phyloP scores from a whole-genome alignment of 1,284 basidiomycete genomes.

The Sporisorium exsertum region DNA sequence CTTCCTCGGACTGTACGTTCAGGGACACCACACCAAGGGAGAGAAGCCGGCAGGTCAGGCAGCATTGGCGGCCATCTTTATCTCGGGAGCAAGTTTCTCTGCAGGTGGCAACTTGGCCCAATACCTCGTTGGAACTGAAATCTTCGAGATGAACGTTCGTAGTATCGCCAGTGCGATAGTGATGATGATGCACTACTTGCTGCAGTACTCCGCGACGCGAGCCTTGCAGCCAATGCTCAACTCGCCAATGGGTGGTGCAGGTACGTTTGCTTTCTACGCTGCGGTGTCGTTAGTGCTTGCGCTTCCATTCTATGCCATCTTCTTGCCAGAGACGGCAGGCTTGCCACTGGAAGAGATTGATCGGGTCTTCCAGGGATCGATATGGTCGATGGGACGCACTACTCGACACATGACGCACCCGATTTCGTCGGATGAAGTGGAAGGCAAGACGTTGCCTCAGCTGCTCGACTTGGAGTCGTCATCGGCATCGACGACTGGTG shows the following conservation, averaged over 20 bases:
- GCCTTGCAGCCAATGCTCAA: constrained; percentile 40
- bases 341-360: constrained; percentile 36
- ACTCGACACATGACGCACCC: constrained; percentile 1
- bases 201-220: constrained; percentile 25
- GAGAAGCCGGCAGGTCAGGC: constrained; percentile 26
- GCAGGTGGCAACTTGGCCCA: constrained; percentile 41
- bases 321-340: constrained; percentile 38
- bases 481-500: neutral
- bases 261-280: constrained; percentile 33
- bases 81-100: constrained; percentile 29
- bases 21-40: constrained; percentile 21
- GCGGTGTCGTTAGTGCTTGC: constrained; percentile 24
- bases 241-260: constrained; percentile 25
- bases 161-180: constrained; percentile 22
- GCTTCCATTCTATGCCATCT: constrained; percentile 35
- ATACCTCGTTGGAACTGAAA: constrained; percentile 36
- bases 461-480: constrained; percentile 11
- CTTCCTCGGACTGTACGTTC: constrained; percentile 35
- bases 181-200: constrained; percentile 35
- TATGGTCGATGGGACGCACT: constrained; percentile 23
- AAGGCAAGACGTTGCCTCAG: neutral
- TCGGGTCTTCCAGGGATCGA: constrained; percentile 25
- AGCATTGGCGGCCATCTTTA: constrained; percentile 28
- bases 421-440: neutral
- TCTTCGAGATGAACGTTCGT: constrained; percentile 34